phyloP scores from a whole-genome alignment of 176 grass and related monocot genomes.

The Oryza officinalis region DNA sequence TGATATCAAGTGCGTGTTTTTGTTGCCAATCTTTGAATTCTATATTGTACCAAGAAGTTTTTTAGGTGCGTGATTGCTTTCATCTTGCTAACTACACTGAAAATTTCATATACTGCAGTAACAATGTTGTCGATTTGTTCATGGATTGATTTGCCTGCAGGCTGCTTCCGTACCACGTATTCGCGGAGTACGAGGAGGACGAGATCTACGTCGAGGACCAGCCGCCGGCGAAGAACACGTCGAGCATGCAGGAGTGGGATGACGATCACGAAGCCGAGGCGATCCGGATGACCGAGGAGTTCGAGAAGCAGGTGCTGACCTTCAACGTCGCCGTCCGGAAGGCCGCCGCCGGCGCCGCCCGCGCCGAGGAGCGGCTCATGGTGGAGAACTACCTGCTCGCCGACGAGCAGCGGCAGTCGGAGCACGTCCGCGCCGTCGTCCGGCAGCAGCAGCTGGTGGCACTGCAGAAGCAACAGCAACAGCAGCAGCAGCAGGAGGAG shows the following conservation, averaged over 20 bases:
- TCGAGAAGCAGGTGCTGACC: not conserved
- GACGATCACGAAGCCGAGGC: not conserved
- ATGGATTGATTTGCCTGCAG: not conserved
- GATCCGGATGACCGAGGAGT: not conserved
- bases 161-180: not conserved
- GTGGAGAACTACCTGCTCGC: not conserved
- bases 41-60: no score
- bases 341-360: no score
- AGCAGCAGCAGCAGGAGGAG: no score
- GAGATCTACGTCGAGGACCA: no score
- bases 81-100: no score
- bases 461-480: no score
- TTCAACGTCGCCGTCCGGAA: not conserved
- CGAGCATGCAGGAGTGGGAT: not conserved
- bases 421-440: not conserved
- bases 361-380: not conserved
- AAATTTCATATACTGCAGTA: no score
- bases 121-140: no score
- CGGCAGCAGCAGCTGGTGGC: not conserved
- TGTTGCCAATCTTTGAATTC: no score
- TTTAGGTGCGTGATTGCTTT: no score
- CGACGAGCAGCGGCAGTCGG: not conserved
- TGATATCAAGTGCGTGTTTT: no score
- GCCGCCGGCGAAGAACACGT: not conserved
- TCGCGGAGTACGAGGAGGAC: no score